Base-by-base conservation (phyloP, 345 rosid genomes). In the Arabis alpina region DNA sequence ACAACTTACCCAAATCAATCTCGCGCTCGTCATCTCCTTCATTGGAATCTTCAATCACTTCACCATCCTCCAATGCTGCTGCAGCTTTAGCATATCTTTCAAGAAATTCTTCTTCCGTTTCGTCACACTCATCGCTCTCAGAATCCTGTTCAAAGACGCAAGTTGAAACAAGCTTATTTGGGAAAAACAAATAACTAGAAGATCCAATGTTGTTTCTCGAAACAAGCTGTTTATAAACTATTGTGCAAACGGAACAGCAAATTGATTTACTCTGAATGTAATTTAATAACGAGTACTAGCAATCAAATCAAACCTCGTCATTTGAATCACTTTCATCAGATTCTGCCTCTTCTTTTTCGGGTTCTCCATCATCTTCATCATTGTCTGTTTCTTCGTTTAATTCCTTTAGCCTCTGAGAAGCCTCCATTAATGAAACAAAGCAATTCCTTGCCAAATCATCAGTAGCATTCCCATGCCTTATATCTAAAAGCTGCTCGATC, bases 21-120 rank as follows among this genome's bases (percentile, higher is more conserved):
- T 82, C 93, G 67, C 65, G 76, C 25, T 89, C 92, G 70, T 84
- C 82, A 64, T 84, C 88, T 65, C 87, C 92, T 16, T 77, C 73
- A 48, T 89, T 93, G n/a, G 83, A 88, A 72, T 91, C 96, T 72
- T 86, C 96, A 36, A 82, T 63, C n/a, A 61, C 63, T 44, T 53
- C 47, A 59, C 74, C 70, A 44, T 84, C 71, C 42, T 87, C 90
- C 76, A 89, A 78, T 25, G 76, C 88, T 48, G 72, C 73, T 42
- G 98, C 98, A 34, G 86, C 86, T 81, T 75, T 74, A 47, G 96
- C 97, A 84, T 91, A 86, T 71, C 97, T 87, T 78, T 89, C 90
- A 41, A 91, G 76, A 76, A 89, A 87, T 70, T 91, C 87, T 79
- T 87, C 90, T 67, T 89, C 87, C 3, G 96, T 91, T 91, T 89